phyloP scores from a whole-genome alignment of 2,329 filamentous ascomycete genomes.

The Phoma sp. region DNA sequence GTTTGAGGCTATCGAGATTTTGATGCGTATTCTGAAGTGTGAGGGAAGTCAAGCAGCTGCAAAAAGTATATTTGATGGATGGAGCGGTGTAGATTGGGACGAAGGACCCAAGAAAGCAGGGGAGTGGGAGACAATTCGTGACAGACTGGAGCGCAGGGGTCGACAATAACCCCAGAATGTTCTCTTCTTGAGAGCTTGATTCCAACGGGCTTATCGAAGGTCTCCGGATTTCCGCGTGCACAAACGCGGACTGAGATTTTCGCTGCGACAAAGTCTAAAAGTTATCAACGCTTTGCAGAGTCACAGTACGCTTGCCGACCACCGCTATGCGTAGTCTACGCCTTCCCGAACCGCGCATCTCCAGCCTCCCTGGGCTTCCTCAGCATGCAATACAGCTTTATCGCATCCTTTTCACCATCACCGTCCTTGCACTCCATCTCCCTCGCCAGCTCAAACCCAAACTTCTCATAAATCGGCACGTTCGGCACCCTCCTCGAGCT shows the following conservation, averaged over 20 bases:
- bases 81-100: slow-evolving; percentile 38
- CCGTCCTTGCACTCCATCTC: slow-evolving; percentile 73
- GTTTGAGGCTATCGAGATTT: slow-evolving; percentile 29
- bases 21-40: slow-evolving; percentile 22
- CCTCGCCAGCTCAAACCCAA: slow-evolving; percentile 71
- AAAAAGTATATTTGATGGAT: slow-evolving; percentile 34
- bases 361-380: slow-evolving; percentile 34
- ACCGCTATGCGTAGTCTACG: background rate
- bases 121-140: slow-evolving; percentile 26
- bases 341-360: slow-evolving; percentile 8
- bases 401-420: slow-evolving; percentile 55
- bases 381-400: slow-evolving; percentile 57
- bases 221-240: background rate
- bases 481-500: slow-evolving; percentile 73
- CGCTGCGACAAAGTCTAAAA: no score
- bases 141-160: background rate
- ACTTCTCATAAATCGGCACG: slow-evolving; percentile 71
- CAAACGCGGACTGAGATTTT: background rate
- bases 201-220: background rate
- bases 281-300: no score
- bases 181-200: background rate
- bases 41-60: slow-evolving; percentile 32
- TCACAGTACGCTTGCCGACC: background rate
- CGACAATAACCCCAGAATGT: background rate
- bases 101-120: slow-evolving; percentile 31